Conservation (phyloP, 2,329 filamentous ascomycete species). For the Aspergillus sp. region DNA sequence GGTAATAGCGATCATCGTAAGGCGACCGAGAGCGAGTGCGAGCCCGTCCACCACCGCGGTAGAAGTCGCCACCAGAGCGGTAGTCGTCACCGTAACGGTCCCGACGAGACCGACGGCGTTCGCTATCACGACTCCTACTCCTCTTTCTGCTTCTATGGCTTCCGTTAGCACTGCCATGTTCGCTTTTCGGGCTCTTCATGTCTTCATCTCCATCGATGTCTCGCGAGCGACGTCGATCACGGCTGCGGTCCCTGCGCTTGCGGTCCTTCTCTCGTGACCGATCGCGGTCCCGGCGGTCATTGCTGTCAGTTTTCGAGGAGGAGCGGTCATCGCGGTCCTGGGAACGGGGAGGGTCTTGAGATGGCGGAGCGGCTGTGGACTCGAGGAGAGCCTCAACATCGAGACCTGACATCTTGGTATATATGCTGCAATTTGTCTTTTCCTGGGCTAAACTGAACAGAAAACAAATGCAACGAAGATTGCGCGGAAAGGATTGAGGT, state of each 20-base stretch:
- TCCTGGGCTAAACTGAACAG: conserved; percentile 26
- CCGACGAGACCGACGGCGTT: conserved; percentile 71
- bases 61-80: conserved; percentile 67
- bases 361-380: conserved; percentile 67
- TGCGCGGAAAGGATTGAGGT: conserved; percentile 34
- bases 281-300: conserved; percentile 59
- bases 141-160: conserved; percentile 78
- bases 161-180: conserved; percentile 68
- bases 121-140: conserved; percentile 76
- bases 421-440: conserved; percentile 26
- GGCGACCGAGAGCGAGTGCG: conserved; percentile 74
- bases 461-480: conserved; percentile 24
- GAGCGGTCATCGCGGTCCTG: conserved; percentile 62
- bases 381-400: conserved; percentile 92
- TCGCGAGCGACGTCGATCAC: conserved; percentile 53
- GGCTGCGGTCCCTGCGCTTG: conserved; percentile 63
- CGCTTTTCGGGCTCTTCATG: conserved; percentile 69
- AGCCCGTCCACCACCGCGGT: conserved; percentile 64
- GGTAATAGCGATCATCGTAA: conserved; percentile 60
- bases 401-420: conserved; percentile 63
- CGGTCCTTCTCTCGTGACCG: conserved; percentile 61
- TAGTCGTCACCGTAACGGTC: conserved; percentile 58
- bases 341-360: conserved; percentile 37
- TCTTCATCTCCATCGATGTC: conserved; percentile 60
- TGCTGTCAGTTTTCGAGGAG: conserved; percentile 55